Percentiles rank a stretch among this genome's conserved stretches.
These are phyloP conservation scores for Neofusicoccum umdonicola DNA, from an alignment of 2,329 filamentous ascomycete genomes.

Conservation along the genomic window DNA sequence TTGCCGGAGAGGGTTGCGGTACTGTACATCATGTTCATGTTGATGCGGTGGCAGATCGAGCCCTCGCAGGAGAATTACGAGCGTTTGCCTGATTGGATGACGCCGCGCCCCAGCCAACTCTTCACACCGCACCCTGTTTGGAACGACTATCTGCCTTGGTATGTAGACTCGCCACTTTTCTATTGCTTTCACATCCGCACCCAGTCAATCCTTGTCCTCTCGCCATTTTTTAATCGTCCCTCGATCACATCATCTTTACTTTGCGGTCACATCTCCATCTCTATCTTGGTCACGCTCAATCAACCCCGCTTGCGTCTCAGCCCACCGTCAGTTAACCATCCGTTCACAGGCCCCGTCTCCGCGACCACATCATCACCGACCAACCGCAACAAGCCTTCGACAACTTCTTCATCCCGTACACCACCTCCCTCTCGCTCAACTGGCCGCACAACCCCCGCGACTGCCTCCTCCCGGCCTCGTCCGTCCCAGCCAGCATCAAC, in stretches of 20 bases:
- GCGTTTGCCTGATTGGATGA: conserved; percentile 70
- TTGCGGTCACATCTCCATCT: too few relatives aligned
- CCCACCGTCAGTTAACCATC: conserved; percentile 2
- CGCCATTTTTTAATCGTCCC: too few relatives aligned
- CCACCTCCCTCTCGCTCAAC: conserved; percentile 70
- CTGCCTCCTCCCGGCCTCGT: conserved; percentile 55
- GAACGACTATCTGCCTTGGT: conserved; percentile 79
- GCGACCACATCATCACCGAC: conserved; percentile 54
- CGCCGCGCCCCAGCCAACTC: conserved; percentile 65
- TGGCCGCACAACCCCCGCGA: conserved; percentile 80
- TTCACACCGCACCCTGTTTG: conserved; percentile 70
- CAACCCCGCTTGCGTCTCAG: too few relatives aligned
- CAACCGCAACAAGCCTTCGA: conserved; percentile 61
- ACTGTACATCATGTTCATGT: conserved; percentile 80
- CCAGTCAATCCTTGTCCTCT: too few relatives aligned
- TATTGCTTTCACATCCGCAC: too few relatives aligned
- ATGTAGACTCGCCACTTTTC: conserved; percentile 18
- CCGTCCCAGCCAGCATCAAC: conserved; percentile 16
- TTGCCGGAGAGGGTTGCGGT: conserved; percentile 80
- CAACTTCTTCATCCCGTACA: conserved; percentile 81
- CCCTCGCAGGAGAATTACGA: conserved; percentile 78
- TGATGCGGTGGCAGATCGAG: conserved; percentile 79
- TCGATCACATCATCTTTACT: too few relatives aligned
- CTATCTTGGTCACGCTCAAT: too few relatives aligned
- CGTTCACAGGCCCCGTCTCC: conserved; percentile 60